Base-by-base conservation (phyloP, 495 filamentous ascomycete species). In the Monascus purpureus region DNA sequence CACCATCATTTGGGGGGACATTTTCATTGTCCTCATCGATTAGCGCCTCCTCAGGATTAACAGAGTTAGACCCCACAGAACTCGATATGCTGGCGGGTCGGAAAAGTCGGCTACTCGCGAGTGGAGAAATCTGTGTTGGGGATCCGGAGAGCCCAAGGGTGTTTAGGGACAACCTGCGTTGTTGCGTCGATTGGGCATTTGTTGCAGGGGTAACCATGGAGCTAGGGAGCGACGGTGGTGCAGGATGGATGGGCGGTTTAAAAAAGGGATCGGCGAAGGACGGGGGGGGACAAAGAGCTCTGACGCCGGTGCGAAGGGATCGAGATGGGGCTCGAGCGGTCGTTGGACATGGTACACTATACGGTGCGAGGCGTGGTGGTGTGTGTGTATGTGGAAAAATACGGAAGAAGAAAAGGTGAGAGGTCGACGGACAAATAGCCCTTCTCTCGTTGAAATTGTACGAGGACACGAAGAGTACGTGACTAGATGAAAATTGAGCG, bases 121-220 rank as follows among this genome's bases (percentile, higher is more conserved):
- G 78, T 15, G 73, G 61, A 3, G 72, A 71, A 14, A 62, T 40
- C 29, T 70, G 65, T 25, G 65, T 69, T 3, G 85, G 82, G 8
- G 86, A 85, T 28, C 82, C 84, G 15, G 80, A 82, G 23, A 93
- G 66, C 25, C 86, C 86, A 36, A 88, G 56, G 3, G 84, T 86
- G 25, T 82, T 80, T 47, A 96, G 72, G 33, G 90, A 95, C 38
- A 94, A 72, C 17, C 90, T 76, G 35, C 90, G 82, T 27, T 77
- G 77, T 37, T 82, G 77, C 36, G 80, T 75, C 15, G 65, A 46
- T 47, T 75, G 73, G 25, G 70, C 68, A 40, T 63, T 62, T 42
- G 64, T 61, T 34, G 75, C 74, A 18, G 73, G 72, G 24, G 72
- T 70, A 3, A 73, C 64, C 44, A 82, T 77, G 29, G 82, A 72